Base-by-base conservation (phyloP, 2,329 filamentous ascomycete species). In the Alternaria atra region DNA sequence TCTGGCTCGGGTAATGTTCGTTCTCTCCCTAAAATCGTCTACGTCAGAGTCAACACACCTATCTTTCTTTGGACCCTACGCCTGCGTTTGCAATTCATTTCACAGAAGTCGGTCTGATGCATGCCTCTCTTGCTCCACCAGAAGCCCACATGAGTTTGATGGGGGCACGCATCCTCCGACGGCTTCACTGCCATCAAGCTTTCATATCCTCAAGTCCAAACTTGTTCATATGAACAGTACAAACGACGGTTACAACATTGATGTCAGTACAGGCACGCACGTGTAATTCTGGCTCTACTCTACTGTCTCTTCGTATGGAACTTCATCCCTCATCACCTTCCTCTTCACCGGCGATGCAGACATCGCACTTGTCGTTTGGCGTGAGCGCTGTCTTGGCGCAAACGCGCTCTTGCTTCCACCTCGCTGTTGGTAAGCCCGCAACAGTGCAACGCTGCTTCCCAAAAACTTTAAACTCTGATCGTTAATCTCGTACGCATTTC, bases 371-470 rank as follows among this genome's bases (percentile, higher is more conserved):
- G 37, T 46, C 44, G 42, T 56, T 42, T 27, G 35, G 17, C 5
- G 10, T 32, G 51, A 51, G 42, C 27, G 34, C 34, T 44, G 44
- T 54, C 66, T 65, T 68, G 62, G 62, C 59, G 29, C 60, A 61
- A 64, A 65, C 59, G 29, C 46, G 48, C 64, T 59, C 60, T 54
- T 60, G 17, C 59, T 46, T 55, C 51, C 44, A 56, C 50, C 34
- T 46, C 23, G 34, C n/a, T 27, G 23, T 17, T 27, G 29, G 6
- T 17, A 50, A 34, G 25, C 10, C 39, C 37, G 9, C 10, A 44
- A 51, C 17, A 29, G 30, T n/a, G 6, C 13, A 39, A 17, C 23
- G 35, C n/a, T 15, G 17, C 40, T 40, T 47, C 17, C 23, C 3
- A 3, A 32, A 44, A 44, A 25, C 10, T 23, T 29, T 17, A 39